Conservation (phyloP, 2,329 filamentous ascomycete genomes). For the Neobulgaria alba region DNA sequence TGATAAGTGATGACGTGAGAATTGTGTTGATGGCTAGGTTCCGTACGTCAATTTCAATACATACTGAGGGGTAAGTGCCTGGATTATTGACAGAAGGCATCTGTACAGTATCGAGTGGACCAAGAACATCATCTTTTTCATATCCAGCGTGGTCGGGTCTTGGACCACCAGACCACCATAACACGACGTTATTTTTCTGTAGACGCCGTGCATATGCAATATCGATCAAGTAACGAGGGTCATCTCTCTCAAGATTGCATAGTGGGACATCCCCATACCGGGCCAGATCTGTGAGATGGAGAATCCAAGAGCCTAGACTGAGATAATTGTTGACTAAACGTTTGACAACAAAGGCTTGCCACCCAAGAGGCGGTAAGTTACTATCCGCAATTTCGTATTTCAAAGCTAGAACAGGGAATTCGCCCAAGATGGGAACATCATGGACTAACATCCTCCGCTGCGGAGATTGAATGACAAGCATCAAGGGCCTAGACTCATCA, state of each 20-base stretch:
- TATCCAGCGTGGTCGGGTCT: constrained; percentile 92
- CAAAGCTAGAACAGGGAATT: constrained; percentile 75
- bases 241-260: constrained; percentile 90
- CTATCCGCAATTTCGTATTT: constrained; percentile 78
- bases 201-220: constrained; percentile 86
- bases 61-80: constrained; percentile 90
- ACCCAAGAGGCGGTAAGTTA: constrained; percentile 82
- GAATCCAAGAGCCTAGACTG: constrained; percentile 84
- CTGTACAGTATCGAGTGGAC: constrained; percentile 73
- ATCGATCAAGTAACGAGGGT: constrained; percentile 91
- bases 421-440: constrained; percentile 73
- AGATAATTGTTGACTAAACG: constrained; percentile 84
- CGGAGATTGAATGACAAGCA: constrained; percentile 86
- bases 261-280: constrained; percentile 90
- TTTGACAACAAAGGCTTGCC: constrained; percentile 84
- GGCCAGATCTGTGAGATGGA: constrained; percentile 79
- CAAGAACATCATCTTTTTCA: constrained; percentile 82
- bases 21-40: constrained; percentile 98
- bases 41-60: constrained; percentile 86
- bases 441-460: constrained; percentile 73
- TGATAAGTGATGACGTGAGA: constrained; percentile 90
- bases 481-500: constrained; percentile 69
- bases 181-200: constrained; percentile 82
- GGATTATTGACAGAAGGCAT: constrained; percentile 93
- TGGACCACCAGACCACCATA: constrained; percentile 91